Percentiles rank a stretch among this genome's conserved stretches.
Conservation (phyloP, 2,329 filamentous ascomycete species). For the Xylaria sp. region DNA sequence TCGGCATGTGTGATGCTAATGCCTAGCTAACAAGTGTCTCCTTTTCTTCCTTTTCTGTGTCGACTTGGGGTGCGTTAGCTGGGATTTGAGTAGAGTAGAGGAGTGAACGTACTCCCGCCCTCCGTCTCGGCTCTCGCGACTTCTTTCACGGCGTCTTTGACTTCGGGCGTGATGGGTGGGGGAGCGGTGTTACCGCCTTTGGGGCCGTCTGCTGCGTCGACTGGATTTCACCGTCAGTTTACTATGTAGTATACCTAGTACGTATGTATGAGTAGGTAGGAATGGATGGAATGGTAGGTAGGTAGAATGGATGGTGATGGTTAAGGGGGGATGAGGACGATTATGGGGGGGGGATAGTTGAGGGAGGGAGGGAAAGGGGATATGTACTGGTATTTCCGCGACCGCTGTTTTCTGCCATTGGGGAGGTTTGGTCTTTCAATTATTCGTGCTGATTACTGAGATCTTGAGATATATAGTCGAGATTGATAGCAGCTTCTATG, state of each 20-base stretch:
- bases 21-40: too few species aligned
- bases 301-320: too few species aligned
- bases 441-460: too few species aligned
- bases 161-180: slow-evolving; percentile 38
- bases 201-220: slow-evolving; percentile 40
- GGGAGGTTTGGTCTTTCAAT: too few species aligned
- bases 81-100: neutral
- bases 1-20: too few species aligned
- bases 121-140: slow-evolving; percentile 27
- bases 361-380: neutral
- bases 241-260: too few species aligned
- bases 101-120: slow-evolving; percentile 31
- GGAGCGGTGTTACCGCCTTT: slow-evolving; percentile 32
- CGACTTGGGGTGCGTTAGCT: neutral
- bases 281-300: too few species aligned
- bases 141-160: slow-evolving; percentile 38
- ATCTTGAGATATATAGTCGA: too few species aligned
- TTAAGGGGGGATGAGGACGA: neutral
- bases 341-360: too few species aligned
- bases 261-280: neutral
- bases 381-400: slow-evolving; percentile 43
- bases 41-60: too few species aligned
- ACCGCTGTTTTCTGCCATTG: slow-evolving; percentile 52
- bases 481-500: too few species aligned
- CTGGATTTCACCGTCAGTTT: slow-evolving; percentile 22